Conservation (phyloP, 305 asterid species). For the Plantago coronopus region DNA sequence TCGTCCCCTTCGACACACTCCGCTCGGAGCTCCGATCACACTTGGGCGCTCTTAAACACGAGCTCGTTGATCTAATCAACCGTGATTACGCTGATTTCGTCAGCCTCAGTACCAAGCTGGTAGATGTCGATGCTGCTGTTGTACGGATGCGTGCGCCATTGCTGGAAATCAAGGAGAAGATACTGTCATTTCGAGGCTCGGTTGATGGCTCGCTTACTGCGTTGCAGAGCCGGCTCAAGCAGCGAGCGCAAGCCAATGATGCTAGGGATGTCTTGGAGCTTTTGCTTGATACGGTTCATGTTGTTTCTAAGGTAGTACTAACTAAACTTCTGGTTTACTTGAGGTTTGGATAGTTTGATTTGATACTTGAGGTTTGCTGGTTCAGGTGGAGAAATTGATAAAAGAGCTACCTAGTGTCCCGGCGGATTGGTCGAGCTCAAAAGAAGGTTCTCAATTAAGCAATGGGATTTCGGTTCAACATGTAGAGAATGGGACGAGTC, state of each 20-base stretch:
- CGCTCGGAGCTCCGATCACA: slow-evolving; percentile 83
- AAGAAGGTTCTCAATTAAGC: slow-evolving; percentile 49
- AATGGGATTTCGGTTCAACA: slow-evolving; percentile 55
- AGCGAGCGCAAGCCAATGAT: slow-evolving; percentile 71
- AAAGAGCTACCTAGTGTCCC: slow-evolving; percentile 82
- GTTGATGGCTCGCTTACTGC: slow-evolving; percentile 71
- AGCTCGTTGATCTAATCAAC: slow-evolving; percentile 82
- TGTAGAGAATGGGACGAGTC: slow-evolving; percentile 61
- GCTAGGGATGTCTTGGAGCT: slow-evolving; percentile 84
- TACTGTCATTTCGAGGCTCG: slow-evolving; percentile 56
- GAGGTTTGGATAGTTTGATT: background rate
- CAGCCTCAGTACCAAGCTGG: slow-evolving; percentile 86
- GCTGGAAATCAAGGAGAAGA: slow-evolving; percentile 83
- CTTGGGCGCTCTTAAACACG: slow-evolving; percentile 60
- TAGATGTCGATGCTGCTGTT: slow-evolving; percentile 79
- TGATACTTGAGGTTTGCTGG: slow-evolving; percentile 25
- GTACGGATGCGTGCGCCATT: slow-evolving; percentile 96
- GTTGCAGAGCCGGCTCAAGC: slow-evolving; percentile 73
- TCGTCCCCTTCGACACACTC: slow-evolving; percentile 89
- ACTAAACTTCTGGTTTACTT: background rate
- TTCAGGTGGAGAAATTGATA: slow-evolving; percentile 85
- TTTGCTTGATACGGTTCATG: slow-evolving; percentile 88
- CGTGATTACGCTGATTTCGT: slow-evolving; percentile 91
- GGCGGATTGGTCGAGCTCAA: slow-evolving; percentile 60
- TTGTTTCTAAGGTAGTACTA: slow-evolving; percentile 71